Evolutionary conservation across 768 basidiomycete species (phyloP).

Genomic region (Rhizopogon vesiculosus): DNA sequence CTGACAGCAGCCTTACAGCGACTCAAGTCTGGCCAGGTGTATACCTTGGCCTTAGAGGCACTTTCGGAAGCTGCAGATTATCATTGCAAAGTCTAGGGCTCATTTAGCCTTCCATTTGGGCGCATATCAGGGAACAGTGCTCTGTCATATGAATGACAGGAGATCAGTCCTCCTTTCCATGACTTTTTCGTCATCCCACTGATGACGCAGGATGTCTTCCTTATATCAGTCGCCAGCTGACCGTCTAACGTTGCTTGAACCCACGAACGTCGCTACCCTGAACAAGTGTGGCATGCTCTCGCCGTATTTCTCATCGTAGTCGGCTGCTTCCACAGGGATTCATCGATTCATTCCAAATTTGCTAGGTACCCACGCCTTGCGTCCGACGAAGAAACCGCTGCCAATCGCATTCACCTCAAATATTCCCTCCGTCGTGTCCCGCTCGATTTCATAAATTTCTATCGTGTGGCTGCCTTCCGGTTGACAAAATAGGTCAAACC

Average conservation of each 20-base stretch:
- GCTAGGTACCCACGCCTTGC: constrained; percentile 4
- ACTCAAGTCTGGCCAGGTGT: too few species aligned
- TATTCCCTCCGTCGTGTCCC: constrained; percentile 19
- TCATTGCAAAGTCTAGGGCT: too few species aligned
- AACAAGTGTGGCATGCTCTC: constrained; percentile 10
- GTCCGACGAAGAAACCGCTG: constrained; percentile 3
- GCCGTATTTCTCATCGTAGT: constrained; percentile 8
- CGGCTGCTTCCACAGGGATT: constrained; percentile 16
- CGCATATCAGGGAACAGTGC: too few species aligned
- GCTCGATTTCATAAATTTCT: constrained; percentile 26
- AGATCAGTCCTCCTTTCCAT: too few species aligned
- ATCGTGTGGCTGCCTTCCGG: constrained; percentile 34
- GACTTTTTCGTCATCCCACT: too few species aligned
- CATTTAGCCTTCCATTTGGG: too few species aligned
- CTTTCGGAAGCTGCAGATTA: too few species aligned
- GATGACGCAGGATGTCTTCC: too few species aligned
- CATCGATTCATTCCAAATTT: constrained; percentile 9
- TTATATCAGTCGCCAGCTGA: too few species aligned
- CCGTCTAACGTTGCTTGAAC: not conserved
- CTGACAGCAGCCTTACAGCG: too few species aligned
- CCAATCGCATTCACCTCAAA: constrained; percentile 1
- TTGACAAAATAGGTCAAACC: constrained; percentile 25
- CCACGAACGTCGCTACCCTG: constrained; percentile 7
- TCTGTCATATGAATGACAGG: too few species aligned
- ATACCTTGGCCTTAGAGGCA: too few species aligned